phyloP scores from a whole-genome alignment of 495 filamentous ascomycete species.

The Cudoniella acicularis region DNA sequence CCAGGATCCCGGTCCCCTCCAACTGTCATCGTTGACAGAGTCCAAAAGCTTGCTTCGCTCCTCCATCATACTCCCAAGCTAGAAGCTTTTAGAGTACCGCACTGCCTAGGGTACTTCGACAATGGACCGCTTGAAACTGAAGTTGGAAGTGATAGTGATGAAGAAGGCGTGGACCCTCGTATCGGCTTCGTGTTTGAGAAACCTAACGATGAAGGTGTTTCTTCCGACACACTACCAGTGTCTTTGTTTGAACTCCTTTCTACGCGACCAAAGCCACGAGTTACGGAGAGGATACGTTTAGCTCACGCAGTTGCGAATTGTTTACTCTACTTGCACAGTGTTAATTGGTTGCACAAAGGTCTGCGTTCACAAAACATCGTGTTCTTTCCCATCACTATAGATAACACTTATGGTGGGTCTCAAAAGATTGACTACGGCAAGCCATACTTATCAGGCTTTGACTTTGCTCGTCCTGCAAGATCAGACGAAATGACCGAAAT shows the following conservation, averaged over 20 bases:
- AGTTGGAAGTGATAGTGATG: conserved; percentile 5
- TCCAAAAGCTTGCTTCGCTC: conserved; percentile 36
- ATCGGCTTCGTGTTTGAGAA: conserved; percentile 22
- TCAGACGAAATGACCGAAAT: conserved; percentile 48
- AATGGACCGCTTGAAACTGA: conserved; percentile 14
- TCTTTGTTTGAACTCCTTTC: conserved; percentile 14
- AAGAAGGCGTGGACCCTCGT: conserved; percentile 26
- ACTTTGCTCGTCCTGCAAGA: conserved; percentile 49
- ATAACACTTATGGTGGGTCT: conserved; percentile 13
- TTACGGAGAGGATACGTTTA: conserved; percentile 13
- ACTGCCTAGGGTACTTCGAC: conserved; percentile 43
- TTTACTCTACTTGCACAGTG: conserved; percentile 39
- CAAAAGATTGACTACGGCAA: conserved; percentile 20
- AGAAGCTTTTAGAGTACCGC: conserved; percentile 38
- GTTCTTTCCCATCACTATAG: conserved; percentile 33
- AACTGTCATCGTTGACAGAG: conserved; percentile 32
- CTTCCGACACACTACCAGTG: conserved; percentile 8
- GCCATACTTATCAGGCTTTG: conserved; percentile 51
- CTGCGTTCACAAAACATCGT: conserved; percentile 49
- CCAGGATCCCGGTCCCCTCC: conserved; percentile 28
- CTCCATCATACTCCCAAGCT: conserved; percentile 39
- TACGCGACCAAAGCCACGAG: conserved; percentile 3
- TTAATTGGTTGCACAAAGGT: conserved; percentile 58
- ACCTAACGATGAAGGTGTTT: conserved; percentile 9
- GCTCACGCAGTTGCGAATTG: conserved; percentile 18